Evolutionary conservation across 129 eudicot species (phyloP).

Genomic region (Ambrosia trifida): DNA sequence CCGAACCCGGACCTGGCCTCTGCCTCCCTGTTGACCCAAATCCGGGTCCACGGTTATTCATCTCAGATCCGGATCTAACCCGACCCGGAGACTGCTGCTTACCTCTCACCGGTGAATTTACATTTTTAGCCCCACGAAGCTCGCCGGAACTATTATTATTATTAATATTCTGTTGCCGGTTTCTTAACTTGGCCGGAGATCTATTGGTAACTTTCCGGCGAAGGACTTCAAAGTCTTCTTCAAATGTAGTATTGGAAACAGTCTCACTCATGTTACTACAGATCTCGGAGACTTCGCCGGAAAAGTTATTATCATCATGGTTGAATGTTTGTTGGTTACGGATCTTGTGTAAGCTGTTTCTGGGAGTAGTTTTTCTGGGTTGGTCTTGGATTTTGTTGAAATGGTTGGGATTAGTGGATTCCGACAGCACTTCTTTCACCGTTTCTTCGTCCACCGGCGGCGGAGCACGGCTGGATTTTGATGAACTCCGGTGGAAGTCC

Average conservation of each 20-base stretch:
- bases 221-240: constrained; percentile 40
- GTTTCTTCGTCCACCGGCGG: constrained; percentile 63
- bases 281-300: constrained; percentile 49
- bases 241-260: constrained; percentile 36
- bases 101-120: constrained; percentile 55
- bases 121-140: constrained; percentile 27
- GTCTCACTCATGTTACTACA: constrained; percentile 52
- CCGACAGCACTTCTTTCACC: constrained; percentile 67
- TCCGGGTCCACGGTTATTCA: constrained; percentile 31
- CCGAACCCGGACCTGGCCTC: constrained; percentile 25
- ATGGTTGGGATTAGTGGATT: constrained; percentile 41
- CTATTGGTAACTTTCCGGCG: constrained; percentile 36
- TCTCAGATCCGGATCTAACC: constrained; percentile 35
- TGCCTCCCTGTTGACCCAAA: constrained; percentile 34
- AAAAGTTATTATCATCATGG: constrained; percentile 8
- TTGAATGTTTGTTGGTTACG: constrained; percentile 20
- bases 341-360: constrained; percentile 18
- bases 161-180: constrained; percentile 2
- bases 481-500: constrained; percentile 30
- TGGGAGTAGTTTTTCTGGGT: constrained; percentile 30
- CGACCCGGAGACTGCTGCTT: constrained; percentile 57
- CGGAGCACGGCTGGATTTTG: constrained; percentile 45
- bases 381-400: constrained; percentile 24
- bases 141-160: constrained; percentile 40
- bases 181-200: constrained; percentile 48